Conservation (phyloP, 2,329 filamentous ascomycete species). For the Mycosphaerelloides madeirae region DNA sequence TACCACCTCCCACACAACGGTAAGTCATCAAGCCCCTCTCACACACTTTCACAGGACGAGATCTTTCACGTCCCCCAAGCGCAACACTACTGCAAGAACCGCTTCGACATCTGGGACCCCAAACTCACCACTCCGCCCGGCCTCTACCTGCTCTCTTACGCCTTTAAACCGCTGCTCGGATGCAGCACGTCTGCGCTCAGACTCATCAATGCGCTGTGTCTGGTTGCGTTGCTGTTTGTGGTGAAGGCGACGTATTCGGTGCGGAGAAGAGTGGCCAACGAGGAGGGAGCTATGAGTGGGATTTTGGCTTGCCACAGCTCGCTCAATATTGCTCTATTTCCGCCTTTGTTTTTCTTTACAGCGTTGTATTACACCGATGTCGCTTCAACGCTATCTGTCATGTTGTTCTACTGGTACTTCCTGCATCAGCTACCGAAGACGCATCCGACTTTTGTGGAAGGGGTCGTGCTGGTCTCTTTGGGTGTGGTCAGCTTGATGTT, state of each 20-base stretch:
- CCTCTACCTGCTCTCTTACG: slow-evolving; percentile 48
- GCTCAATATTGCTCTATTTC: slow-evolving; percentile 78
- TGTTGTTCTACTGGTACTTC: slow-evolving; percentile 60
- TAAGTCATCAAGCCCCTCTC: slow-evolving; percentile 21
- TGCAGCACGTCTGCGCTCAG: slow-evolving; percentile 38
- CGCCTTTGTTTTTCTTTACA: slow-evolving; percentile 92
- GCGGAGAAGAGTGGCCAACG: slow-evolving; percentile 16
- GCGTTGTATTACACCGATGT: slow-evolving; percentile 94
- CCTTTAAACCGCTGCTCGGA: slow-evolving; percentile 33
- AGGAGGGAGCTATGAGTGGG: slow-evolving; percentile 8
- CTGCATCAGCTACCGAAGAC: slow-evolving; percentile 32
- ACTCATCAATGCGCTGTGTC: slow-evolving; percentile 35
- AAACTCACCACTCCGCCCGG: slow-evolving; percentile 97
- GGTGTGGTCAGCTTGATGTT: slow-evolving; percentile 68
- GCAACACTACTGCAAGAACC: slow-evolving; percentile 74
- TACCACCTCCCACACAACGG: slow-evolving; percentile 11
- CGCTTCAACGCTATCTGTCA: slow-evolving; percentile 69
- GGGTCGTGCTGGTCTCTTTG: slow-evolving; percentile 40
- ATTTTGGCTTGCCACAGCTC: slow-evolving; percentile 50
- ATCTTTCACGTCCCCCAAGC: slow-evolving; percentile 88
- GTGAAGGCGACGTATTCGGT: slow-evolving; percentile 25
- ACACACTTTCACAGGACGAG: slow-evolving; percentile 59
- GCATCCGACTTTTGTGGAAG: slow-evolving; percentile 16
- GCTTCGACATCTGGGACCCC: slow-evolving; percentile 79
- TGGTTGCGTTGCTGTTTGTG: slow-evolving; percentile 33